Conservation (phyloP, 768 basidiomycete genomes). For the Ramaria rubella region DNA sequence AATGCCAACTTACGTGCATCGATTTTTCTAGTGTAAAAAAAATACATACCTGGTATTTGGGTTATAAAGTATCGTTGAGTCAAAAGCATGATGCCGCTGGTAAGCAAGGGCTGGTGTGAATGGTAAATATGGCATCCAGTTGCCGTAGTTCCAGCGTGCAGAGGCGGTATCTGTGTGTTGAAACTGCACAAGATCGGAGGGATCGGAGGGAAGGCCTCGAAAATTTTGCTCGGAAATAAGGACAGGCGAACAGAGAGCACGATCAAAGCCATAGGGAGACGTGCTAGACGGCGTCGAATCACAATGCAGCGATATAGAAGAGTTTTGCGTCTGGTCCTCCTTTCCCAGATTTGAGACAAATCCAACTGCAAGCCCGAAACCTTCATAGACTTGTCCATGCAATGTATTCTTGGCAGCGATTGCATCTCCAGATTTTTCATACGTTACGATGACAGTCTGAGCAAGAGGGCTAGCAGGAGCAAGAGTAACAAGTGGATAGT, state of each 20-base stretch:
- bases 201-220: not conserved
- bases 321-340: not conserved
- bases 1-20: too few species aligned
- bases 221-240: not conserved
- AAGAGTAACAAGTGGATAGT: conserved; percentile 24
- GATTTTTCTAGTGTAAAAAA: too few species aligned
- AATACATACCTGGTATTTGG: too few species aligned
- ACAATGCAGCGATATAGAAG: not conserved
- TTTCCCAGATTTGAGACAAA: conserved; percentile 24
- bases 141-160: not conserved
- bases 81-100: not conserved
- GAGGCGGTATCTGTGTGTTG: not conserved
- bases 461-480: conserved; percentile 26
- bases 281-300: not conserved
- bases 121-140: not conserved
- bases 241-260: not conserved
- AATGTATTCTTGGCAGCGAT: conserved; percentile 59
- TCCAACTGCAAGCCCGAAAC: conserved; percentile 34
- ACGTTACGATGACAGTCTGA: conserved; percentile 47
- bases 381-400: conserved; percentile 56
- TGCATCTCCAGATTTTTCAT: conserved; percentile 51
- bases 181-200: not conserved
- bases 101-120: not conserved
- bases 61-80: too few species aligned
- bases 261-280: not conserved